Percentiles rank a stretch among this genome's conserved stretches.
Conservation (phyloP, 192 early-diverging fungal species). For the Backusella parvicylindrica region DNA sequence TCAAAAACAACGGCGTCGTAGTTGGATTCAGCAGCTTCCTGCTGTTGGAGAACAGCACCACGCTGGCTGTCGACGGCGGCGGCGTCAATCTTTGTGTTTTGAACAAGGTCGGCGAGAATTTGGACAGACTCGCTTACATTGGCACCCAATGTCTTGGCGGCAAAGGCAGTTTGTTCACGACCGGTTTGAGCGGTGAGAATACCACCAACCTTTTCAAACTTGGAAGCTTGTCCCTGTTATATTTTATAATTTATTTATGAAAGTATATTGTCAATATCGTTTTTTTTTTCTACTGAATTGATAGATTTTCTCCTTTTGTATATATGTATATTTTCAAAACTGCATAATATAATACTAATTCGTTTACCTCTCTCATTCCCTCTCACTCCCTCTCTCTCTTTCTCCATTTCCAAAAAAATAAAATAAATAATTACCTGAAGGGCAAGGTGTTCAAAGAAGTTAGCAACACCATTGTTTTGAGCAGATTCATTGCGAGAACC, state of each 20-base stretch:
- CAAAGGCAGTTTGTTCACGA: slow-evolving; percentile 97
- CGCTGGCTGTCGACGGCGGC: slow-evolving; percentile 92
- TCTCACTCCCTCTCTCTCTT: neutral
- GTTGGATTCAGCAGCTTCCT: slow-evolving; percentile 82
- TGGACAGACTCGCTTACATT: slow-evolving; percentile 83
- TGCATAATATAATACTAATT: neutral
- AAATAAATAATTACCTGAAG: slow-evolving; percentile 72
- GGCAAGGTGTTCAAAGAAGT: slow-evolving; percentile 97
- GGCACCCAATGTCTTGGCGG: slow-evolving; percentile 85
- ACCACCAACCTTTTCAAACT: slow-evolving; percentile 95
- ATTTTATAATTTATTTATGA: neutral
- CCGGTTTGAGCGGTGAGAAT: slow-evolving; percentile 96
- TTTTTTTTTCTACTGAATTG: neutral
- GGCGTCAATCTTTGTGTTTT: slow-evolving; percentile 79
- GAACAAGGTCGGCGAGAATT: slow-evolving; percentile 90
- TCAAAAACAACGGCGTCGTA: slow-evolving; percentile 98
- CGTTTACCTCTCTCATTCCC: no score
- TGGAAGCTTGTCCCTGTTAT: slow-evolving; percentile 22
- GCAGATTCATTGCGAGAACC: slow-evolving; percentile 77
- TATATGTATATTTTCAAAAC: neutral
- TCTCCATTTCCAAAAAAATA: neutral
- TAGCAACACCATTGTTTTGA: slow-evolving; percentile 90
- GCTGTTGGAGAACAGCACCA: slow-evolving; percentile 88
- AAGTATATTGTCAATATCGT: neutral
- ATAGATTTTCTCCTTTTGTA: no score